phyloP scores from a whole-genome alignment of 768 basidiomycete genomes.

The Xanthoconium stramineum region DNA sequence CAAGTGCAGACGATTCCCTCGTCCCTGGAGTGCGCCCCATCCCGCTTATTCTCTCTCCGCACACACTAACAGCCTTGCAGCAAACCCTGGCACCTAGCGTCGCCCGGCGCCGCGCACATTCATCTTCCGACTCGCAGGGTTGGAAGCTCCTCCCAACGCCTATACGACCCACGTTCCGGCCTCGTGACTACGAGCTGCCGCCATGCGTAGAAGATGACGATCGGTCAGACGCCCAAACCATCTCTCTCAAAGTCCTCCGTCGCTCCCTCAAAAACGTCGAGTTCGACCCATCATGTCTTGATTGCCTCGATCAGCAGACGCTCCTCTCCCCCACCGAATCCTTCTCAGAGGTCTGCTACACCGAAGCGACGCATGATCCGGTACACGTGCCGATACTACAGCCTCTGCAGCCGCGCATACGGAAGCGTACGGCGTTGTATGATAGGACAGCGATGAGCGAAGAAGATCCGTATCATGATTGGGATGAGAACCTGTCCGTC shows the following conservation, averaged over 20 bases:
- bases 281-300: slow-evolving; percentile 40
- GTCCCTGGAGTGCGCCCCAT: slow-evolving; percentile 18
- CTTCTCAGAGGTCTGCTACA: slow-evolving; percentile 43
- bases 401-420: slow-evolving; percentile 33
- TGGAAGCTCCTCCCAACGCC: slow-evolving; percentile 33
- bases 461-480: slow-evolving; percentile 34
- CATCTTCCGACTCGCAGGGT: slow-evolving; percentile 32
- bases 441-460: slow-evolving; percentile 35
- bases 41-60: background rate
- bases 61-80: slow-evolving; percentile 10
- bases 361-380: slow-evolving; percentile 37
- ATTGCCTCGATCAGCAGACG: slow-evolving; percentile 42
- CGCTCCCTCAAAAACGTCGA: slow-evolving; percentile 36
- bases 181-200: slow-evolving; percentile 32
- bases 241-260: slow-evolving; percentile 31
- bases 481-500: slow-evolving; percentile 35
- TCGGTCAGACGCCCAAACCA: slow-evolving; percentile 24
- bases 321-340: slow-evolving; percentile 38
- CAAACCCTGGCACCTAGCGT: slow-evolving; percentile 9
- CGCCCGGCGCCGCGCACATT: slow-evolving; percentile 31
- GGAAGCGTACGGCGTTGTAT: slow-evolving; percentile 25
- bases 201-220: slow-evolving; percentile 29
- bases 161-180: slow-evolving; percentile 33
- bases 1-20: slow-evolving; percentile 29
- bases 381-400: slow-evolving; percentile 27